Evolutionary conservation across 768 basidiomycete species (phyloP).

Genomic region (Clathrus columnatus): DNA sequence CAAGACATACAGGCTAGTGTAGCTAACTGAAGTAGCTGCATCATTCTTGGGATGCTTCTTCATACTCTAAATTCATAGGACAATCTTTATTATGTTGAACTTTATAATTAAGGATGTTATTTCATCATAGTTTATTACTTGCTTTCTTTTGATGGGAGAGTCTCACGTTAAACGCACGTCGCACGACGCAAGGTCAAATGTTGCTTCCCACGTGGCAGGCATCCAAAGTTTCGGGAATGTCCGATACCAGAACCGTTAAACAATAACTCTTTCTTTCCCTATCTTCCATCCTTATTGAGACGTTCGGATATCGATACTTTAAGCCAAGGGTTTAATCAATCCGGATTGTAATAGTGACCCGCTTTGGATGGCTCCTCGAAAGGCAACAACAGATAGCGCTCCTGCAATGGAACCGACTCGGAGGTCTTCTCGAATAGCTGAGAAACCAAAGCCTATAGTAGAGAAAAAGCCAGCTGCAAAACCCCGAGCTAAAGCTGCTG

Average conservation of each 20-base stretch:
- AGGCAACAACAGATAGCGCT: conserved; percentile 22
- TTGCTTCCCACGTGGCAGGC: neutral
- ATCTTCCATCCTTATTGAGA: neutral
- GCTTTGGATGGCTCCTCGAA: conserved; percentile 11
- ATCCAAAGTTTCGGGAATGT: conserved; percentile 4
- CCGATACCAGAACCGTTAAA: neutral
- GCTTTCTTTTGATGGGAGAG: neutral
- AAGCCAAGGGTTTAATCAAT: too few species aligned
- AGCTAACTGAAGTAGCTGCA: too few species aligned
- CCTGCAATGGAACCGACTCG: conserved; percentile 38
- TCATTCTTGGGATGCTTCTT: too few species aligned
- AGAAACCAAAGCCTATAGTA: conserved; percentile 35
- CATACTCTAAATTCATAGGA: too few species aligned
- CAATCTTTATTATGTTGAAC: too few species aligned
- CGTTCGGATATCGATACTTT: neutral
- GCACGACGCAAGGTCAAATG: neutral
- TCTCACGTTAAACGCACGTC: too few species aligned
- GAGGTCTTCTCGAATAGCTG: conserved; percentile 43
- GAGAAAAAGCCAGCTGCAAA: conserved; percentile 22
- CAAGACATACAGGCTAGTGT: too few species aligned
- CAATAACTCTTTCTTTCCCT: neutral
- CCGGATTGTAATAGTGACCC: too few species aligned
- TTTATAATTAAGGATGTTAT: too few species aligned
- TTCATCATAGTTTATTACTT: neutral
- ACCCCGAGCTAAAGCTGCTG: conserved; percentile 17